Evolutionary conservation across 306 rosid genomes (phyloP).

Genomic region (Hippophae rhamnoides): DNA sequence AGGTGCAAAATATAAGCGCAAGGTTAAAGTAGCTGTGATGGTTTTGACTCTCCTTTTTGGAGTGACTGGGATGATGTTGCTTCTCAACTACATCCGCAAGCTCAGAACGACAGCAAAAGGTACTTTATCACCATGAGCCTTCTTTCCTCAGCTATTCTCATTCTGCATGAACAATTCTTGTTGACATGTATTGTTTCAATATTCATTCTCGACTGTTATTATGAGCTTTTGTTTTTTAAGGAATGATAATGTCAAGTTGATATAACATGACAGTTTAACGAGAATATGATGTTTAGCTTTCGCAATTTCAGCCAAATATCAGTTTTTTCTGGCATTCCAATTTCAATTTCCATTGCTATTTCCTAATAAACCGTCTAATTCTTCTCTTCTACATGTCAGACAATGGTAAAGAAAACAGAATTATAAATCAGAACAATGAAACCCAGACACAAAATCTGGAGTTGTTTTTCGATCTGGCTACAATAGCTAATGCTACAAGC

Average conservation of each 20-base stretch:
- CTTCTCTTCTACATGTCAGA: not conserved
- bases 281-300: too few relatives aligned
- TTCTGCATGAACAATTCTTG: not conserved
- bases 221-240: too few relatives aligned
- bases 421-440: not conserved
- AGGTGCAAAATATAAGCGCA: not conserved
- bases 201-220: too few relatives aligned
- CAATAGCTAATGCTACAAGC: conserved; percentile 31
- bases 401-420: not conserved
- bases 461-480: conserved; percentile 25
- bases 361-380: not conserved
- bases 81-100: conserved; percentile 7
- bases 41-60: conserved; percentile 1
- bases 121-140: not conserved
- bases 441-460: conserved; percentile 25
- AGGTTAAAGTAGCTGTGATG: conserved; percentile 4
- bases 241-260: too few relatives aligned
- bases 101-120: conserved; percentile 15
- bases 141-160: too few relatives aligned
- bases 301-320: too few relatives aligned
- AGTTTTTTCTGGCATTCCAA: too few relatives aligned
- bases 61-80: conserved; percentile 14
- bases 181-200: too few relatives aligned
- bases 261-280: too few relatives aligned
- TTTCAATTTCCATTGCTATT: too few relatives aligned